These are phyloP conservation scores for Metschnikowia cerradonensis DNA, from an alignment of 805 yeast species.

Conservation along the genomic window DNA sequence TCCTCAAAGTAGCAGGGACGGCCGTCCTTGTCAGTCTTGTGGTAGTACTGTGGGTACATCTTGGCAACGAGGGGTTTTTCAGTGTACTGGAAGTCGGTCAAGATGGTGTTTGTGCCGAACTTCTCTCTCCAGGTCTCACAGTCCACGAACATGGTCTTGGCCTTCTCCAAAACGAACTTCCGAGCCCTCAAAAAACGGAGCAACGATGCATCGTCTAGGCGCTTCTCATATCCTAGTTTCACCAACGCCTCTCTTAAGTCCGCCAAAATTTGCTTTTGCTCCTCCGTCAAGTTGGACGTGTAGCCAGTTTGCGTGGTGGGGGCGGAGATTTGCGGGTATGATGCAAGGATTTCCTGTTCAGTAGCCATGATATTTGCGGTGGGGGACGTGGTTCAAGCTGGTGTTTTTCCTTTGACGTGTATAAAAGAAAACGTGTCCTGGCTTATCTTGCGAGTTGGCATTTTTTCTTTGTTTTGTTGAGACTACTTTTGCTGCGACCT, in stretches of 20 bases:
- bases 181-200: slow-evolving; percentile 90
- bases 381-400: neutral
- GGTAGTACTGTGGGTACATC: slow-evolving; percentile 94
- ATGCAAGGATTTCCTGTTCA: slow-evolving; percentile 41
- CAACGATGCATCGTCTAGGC: slow-evolving; percentile 83
- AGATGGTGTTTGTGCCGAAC: slow-evolving; percentile 81
- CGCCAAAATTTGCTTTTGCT: slow-evolving; percentile 58
- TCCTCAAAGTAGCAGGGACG: slow-evolving; percentile 95
- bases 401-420: neutral
- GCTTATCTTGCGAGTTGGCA: slow-evolving; percentile 5
- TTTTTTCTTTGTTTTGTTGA: slow-evolving; percentile 1
- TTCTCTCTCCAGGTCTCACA: slow-evolving; percentile 92
- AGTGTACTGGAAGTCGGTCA: slow-evolving; percentile 84
- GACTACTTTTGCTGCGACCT: slow-evolving; percentile 1
- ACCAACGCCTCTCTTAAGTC: slow-evolving; percentile 55
- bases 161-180: slow-evolving; percentile 79
- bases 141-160: slow-evolving; percentile 75
- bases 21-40: slow-evolving; percentile 94
- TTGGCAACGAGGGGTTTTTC: slow-evolving; percentile 89
- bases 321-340: slow-evolving; percentile 72
- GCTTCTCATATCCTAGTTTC: slow-evolving; percentile 64
- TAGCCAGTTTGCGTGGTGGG: slow-evolving; percentile 64
- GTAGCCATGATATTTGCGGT: slow-evolving; percentile 19
- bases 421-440: slow-evolving; percentile 4
- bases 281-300: slow-evolving; percentile 72